Evolutionary conservation across 495 filamentous ascomycete species (phyloP).

Genomic region (Bathelium albidoporum): DNA sequence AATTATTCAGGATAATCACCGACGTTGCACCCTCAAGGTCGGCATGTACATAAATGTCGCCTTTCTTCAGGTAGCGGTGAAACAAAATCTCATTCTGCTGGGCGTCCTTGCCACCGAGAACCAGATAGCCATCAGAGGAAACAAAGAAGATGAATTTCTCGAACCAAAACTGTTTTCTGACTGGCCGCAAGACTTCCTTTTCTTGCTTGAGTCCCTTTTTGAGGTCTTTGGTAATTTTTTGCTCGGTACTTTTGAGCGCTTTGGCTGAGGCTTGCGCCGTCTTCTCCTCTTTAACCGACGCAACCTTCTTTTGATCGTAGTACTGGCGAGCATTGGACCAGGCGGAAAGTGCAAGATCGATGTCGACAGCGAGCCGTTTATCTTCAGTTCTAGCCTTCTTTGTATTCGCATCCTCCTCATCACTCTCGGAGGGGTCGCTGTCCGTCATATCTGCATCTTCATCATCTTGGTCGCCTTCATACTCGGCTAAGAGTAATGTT

Average conservation of each 20-base stretch:
- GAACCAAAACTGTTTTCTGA: slow-evolving; percentile 81
- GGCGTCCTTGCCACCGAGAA: slow-evolving; percentile 73
- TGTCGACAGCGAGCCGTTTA: slow-evolving; percentile 58
- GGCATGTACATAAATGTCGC: slow-evolving; percentile 85
- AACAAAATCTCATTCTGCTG: slow-evolving; percentile 91
- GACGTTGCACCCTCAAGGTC: slow-evolving; percentile 76
- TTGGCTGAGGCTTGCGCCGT: slow-evolving; percentile 72
- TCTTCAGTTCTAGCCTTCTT: slow-evolving; percentile 34
- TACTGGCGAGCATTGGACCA: slow-evolving; percentile 88
- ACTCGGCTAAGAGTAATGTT: slow-evolving; percentile 68
- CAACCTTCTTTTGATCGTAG: slow-evolving; percentile 75
- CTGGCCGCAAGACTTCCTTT: slow-evolving; percentile 74
- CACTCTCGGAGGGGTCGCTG: slow-evolving; percentile 52
- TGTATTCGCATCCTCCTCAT: slow-evolving; percentile 37
- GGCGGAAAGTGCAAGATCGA: slow-evolving; percentile 68
- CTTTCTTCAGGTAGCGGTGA: slow-evolving; percentile 69
- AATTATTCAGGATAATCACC: slow-evolving; percentile 77
- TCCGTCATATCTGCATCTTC: slow-evolving; percentile 55
- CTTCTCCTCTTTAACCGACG: slow-evolving; percentile 75
- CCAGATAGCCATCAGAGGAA: slow-evolving; percentile 89
- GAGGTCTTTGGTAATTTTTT: slow-evolving; percentile 75
- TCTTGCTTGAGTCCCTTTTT: slow-evolving; percentile 84
- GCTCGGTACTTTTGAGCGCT: slow-evolving; percentile 79
- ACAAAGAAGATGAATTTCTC: slow-evolving; percentile 95
- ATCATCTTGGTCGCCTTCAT: slow-evolving; percentile 48